phyloP scores from a whole-genome alignment of 2,329 filamentous ascomycete genomes.

The Fusarium hostae region DNA sequence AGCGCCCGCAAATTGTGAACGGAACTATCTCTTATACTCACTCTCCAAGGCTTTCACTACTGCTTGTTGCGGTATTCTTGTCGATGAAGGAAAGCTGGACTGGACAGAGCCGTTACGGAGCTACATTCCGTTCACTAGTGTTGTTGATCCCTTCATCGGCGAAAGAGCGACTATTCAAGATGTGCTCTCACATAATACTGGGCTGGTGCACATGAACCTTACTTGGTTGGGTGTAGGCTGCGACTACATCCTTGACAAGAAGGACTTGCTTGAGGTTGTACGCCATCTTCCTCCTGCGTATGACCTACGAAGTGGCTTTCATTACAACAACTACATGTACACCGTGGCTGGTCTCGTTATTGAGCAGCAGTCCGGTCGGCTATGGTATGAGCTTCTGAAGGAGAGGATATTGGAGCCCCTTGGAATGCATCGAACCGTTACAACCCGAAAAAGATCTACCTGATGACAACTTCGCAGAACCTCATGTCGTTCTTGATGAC shows the following conservation, averaged over 20 bases:
- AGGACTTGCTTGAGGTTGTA: not conserved
- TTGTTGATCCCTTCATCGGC: not conserved
- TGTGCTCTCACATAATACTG: not conserved
- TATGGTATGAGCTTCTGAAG: not conserved
- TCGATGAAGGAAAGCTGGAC: not conserved
- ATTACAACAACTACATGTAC: not conserved
- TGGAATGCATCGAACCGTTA: not conserved
- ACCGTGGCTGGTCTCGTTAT: not conserved
- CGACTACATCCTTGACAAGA: not conserved
- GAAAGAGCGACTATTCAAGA: not conserved
- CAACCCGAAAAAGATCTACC: not conserved
- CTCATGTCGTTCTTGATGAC: not conserved
- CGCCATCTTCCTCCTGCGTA: not conserved
- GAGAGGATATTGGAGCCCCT: not conserved
- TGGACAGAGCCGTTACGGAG: not conserved
- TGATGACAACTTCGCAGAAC: rapidly evolving
- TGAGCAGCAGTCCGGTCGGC: not conserved
- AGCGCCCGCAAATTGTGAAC: not conserved
- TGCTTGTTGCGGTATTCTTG: not conserved
- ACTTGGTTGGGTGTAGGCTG: not conserved
- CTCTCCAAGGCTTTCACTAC: not conserved
- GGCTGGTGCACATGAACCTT: not conserved
- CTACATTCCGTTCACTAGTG: not conserved
- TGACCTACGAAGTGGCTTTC: not conserved
- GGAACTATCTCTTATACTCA: rapidly evolving